These are phyloP conservation scores for Mrakia frigida DNA, from an alignment of 768 basidiomycete genomes.

Conservation along the genomic window DNA sequence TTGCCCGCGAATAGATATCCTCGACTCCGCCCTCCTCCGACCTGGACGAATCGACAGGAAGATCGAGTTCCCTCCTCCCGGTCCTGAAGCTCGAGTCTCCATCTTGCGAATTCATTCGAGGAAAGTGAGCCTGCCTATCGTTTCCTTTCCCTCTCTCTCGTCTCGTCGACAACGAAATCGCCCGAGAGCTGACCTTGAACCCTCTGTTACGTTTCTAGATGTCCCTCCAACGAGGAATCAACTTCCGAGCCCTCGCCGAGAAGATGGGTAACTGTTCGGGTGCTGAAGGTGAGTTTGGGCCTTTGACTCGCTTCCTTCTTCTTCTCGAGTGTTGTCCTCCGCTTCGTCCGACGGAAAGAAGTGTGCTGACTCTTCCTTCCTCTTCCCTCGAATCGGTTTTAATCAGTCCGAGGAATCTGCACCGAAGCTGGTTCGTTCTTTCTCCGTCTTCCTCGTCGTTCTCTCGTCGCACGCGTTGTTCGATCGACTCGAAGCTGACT, in stretches of 20 bases:
- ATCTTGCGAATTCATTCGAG: constrained; percentile 95
- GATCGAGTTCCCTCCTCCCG: constrained; percentile 98
- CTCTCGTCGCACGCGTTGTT: no score
- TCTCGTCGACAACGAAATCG: no score
- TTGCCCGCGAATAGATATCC: constrained; percentile 59
- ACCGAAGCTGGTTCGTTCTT: constrained; percentile 26
- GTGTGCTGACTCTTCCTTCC: constrained; percentile 3
- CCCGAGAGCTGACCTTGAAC: background rate
- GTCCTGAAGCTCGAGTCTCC: constrained; percentile 92
- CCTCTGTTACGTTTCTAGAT: constrained; percentile 53
- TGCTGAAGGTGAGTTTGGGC: constrained; percentile 95
- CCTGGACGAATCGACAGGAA: constrained; percentile 95
- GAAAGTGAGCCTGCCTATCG: constrained; percentile 54
- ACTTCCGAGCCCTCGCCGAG: constrained; percentile 89
- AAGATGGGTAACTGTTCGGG: constrained; percentile 97
- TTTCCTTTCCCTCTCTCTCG: background rate
- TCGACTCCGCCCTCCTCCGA: constrained; percentile 85
- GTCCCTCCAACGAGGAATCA: constrained; percentile 95
- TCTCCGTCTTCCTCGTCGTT: background rate
- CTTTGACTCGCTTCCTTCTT: no score
- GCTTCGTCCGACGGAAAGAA: constrained; percentile 10
- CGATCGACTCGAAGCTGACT: background rate
- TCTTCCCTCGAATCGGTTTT: background rate
- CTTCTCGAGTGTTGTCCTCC: constrained; percentile 78
- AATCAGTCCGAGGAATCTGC: constrained; percentile 22